Evolutionary conservation across 495 filamentous ascomycete genomes (phyloP), one percentile per base, ranked within the genome.

Genomic region (Usnea hakonensis): DNA sequence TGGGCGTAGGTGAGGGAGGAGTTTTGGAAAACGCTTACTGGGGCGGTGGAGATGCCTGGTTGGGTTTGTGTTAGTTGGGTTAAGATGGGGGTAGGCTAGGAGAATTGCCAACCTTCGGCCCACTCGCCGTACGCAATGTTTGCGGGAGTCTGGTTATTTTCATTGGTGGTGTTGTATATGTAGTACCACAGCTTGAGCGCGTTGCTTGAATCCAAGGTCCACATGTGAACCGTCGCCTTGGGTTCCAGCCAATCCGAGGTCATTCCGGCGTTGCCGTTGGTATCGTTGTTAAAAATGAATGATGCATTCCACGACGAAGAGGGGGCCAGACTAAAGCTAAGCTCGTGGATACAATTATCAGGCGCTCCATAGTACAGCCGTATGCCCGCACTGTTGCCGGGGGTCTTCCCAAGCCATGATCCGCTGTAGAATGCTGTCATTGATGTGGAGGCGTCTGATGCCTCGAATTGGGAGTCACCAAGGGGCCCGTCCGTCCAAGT

Each of bases 221-320:
- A 61, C 21, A 61, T 13, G 17, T 40, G 58, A 48, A 46, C 58
- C 14, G 37, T 40, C 5, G 32, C 58, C 21, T 43, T 37, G 8
- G 21, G 9, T n/a, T 41, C 58, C 37, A 35, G 14, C 16, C 3
- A 37, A 26, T 14, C 2, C 41, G 46, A 40, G 23, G 40, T n/a
- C 32, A 61, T 61, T 16, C 58, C 58, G 5, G 43, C 58, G 19
- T 61, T 61, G 14, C 58, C 58, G 17, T 61, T 61, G 33, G 58
- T 48, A 21, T 5, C 13, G 9, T 48, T 16, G 57, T 61, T 7
- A 14, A 60, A 38, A 48, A 19, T 60, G 30, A 10, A 19, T 16
- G 23, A 33, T 36, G 21, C 40, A 28, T 26, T 35, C 43, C 57
- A 55, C 19, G 26, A 36, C 17, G 38, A 17, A 43, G 35, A 21